Evolutionary conservation across 2,329 filamentous ascomycete species (phyloP).

Genomic region (Ploettnerulaceae sp.): DNA sequence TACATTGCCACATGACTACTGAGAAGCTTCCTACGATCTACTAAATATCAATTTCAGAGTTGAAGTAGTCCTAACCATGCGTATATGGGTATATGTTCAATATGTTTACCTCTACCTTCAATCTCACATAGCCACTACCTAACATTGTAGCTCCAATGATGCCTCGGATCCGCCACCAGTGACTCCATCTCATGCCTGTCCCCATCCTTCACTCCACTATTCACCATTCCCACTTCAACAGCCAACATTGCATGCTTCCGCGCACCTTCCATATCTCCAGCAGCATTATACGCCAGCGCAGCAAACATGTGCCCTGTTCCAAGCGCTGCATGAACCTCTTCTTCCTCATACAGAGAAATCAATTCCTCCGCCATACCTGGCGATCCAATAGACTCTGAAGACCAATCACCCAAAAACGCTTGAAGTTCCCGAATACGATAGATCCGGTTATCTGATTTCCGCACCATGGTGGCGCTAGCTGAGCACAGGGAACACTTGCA

Average conservation of each 20-base stretch:
- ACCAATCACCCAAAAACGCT: conserved; percentile 36
- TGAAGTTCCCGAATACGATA: conserved; percentile 32
- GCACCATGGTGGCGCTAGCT: conserved; percentile 23
- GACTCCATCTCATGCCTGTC: conserved; percentile 34
- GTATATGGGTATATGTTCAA: not conserved
- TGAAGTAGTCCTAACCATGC: not conserved
- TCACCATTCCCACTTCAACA: conserved; percentile 30
- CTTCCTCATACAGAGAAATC: conserved; percentile 36
- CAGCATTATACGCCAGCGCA: conserved; percentile 38
- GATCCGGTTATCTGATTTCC: conserved; percentile 36
- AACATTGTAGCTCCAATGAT: conserved; percentile 29
- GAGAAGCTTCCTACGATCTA: too few relatives aligned
- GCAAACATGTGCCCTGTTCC: conserved; percentile 37
- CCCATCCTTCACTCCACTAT: conserved; percentile 32
- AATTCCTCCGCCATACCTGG: conserved; percentile 37
- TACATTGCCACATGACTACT: too few relatives aligned
- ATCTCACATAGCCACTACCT: too few relatives aligned
- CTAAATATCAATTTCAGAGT: not conserved
- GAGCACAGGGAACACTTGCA: conserved; percentile 39
- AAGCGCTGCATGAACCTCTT: conserved; percentile 32
- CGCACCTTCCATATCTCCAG: conserved; percentile 33
- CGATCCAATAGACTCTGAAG: conserved; percentile 26
- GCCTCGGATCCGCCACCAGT: conserved; percentile 30
- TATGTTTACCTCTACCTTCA: not conserved
- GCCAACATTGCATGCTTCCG: conserved; percentile 34